phyloP scores from a whole-genome alignment of 805 yeast genomes.

The Saccharomyces eubayanus region DNA sequence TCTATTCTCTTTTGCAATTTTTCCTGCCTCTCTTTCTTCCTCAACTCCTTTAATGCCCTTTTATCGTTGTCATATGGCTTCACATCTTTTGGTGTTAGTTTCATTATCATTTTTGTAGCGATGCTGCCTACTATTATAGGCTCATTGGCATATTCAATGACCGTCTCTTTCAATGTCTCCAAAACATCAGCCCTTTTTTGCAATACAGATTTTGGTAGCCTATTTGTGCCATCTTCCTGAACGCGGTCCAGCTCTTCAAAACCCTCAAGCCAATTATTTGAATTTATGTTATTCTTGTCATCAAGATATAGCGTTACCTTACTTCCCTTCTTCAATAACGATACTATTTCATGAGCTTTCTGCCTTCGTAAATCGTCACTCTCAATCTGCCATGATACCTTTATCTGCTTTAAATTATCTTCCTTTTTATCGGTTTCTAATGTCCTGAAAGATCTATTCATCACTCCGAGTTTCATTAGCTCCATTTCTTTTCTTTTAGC shows the following conservation, averaged over 20 bases:
- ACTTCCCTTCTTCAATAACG: conserved; percentile 38
- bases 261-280: conserved; percentile 23
- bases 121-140: conserved; percentile 28
- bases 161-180: conserved; percentile 22
- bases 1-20: conserved; percentile 24
- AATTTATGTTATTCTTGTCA: conserved; percentile 25
- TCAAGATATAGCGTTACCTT: conserved; percentile 37
- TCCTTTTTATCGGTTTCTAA: conserved; percentile 16
- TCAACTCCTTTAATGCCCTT: conserved; percentile 27
- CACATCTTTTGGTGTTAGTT: conserved; percentile 13
- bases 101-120: conserved; percentile 23
- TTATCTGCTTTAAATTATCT: conserved; percentile 37
- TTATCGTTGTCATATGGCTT: conserved; percentile 23
- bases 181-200: conserved; percentile 31
- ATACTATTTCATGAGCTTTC: conserved; percentile 42
- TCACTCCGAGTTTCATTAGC: conserved; percentile 15
- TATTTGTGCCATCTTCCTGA: conserved; percentile 3
- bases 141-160: conserved; percentile 20
- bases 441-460: conserved; percentile 8
- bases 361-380: conserved; percentile 44
- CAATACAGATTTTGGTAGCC: conserved; percentile 28
- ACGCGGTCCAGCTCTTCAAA: conserved; percentile 13
- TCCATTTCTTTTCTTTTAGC: conserved; percentile 23
- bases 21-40: conserved; percentile 31
- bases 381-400: conserved; percentile 51